Evolutionary conservation across 352 stramenopile genomes (phyloP).

Genomic region (Globisporangium canariense): DNA sequence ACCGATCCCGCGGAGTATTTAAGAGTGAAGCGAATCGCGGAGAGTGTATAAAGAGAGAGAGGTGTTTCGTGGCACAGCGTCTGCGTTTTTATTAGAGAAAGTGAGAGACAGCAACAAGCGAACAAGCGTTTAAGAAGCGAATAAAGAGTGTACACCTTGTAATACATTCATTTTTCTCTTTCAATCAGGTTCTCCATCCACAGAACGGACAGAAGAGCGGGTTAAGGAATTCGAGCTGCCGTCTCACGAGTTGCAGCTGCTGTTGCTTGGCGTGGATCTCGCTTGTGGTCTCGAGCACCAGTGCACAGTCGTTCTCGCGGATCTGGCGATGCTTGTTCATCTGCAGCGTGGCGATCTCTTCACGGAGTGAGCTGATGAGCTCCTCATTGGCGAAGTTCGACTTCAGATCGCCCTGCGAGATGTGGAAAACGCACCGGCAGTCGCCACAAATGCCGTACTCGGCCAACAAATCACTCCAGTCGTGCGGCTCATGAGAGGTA

Average conservation of each 20-base stretch:
- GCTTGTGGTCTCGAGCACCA: slow-evolving; percentile 26
- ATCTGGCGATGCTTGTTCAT: slow-evolving; percentile 30
- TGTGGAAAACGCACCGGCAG: slow-evolving; percentile 45
- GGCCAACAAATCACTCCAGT: slow-evolving; percentile 20
- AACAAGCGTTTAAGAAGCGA: neutral
- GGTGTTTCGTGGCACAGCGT: neutral
- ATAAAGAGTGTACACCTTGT: neutral
- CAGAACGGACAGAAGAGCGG: slow-evolving; percentile 48
- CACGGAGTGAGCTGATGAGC: slow-evolving; percentile 14
- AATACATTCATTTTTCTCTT: neutral
- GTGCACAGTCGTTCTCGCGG: slow-evolving; percentile 31
- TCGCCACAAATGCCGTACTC: slow-evolving; percentile 44
- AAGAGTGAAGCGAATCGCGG: slow-evolving; percentile 5
- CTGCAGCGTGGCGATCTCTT: slow-evolving; percentile 18
- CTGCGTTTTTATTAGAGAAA: slow-evolving; percentile 9
- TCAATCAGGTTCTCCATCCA: slow-evolving; percentile 18
- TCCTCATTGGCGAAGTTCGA: slow-evolving; percentile 27
- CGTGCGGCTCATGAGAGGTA: slow-evolving; percentile 10
- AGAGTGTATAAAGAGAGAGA: neutral
- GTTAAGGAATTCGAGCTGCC: slow-evolving; percentile 36
- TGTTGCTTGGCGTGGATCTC: slow-evolving; percentile 22
- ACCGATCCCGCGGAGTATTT: slow-evolving; percentile 12
- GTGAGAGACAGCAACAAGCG: neutral
- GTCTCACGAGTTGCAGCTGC: slow-evolving; percentile 24
- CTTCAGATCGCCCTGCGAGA: slow-evolving; percentile 27